Evolutionary conservation across 2,329 filamentous ascomycete genomes (phyloP).

Genomic region (Exserohilum rostratum): DNA sequence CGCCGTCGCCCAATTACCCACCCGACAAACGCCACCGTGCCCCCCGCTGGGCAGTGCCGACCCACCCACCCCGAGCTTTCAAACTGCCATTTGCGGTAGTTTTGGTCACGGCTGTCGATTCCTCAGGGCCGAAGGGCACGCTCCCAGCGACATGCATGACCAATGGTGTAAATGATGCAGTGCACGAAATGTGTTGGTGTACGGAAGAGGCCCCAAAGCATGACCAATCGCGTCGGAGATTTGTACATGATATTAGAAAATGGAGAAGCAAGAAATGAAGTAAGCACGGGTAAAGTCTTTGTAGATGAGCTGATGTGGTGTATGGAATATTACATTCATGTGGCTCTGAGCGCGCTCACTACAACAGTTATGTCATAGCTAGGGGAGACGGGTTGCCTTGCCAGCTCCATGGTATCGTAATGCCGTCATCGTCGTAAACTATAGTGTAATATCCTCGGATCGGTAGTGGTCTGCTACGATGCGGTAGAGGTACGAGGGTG

Average conservation of each 20-base stretch:
- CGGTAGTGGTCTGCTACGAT: constrained; percentile 79
- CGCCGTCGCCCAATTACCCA: background rate
- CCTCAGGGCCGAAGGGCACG: constrained; percentile 18
- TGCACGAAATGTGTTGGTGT: constrained; percentile 4
- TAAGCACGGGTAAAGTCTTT: constrained; percentile 1
- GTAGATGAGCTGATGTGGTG: background rate
- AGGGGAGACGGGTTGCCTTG: background rate
- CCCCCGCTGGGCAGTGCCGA: background rate
- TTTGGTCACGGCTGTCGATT: constrained; percentile 5
- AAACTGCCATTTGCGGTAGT: constrained; percentile 7
- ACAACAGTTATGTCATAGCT: background rate
- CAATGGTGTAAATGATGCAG: constrained; percentile 8
- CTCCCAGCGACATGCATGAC: constrained; percentile 6
- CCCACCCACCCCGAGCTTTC: background rate
- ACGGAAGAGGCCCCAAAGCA: constrained; percentile 2
- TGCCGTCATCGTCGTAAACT: constrained; percentile 7
- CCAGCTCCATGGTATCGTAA: constrained; percentile 4
- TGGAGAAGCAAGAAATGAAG: background rate
- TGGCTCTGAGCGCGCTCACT: background rate
- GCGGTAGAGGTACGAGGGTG: constrained; percentile 73
- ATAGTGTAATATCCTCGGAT: constrained; percentile 69
- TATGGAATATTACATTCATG: background rate
- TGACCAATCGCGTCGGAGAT: constrained; percentile 15
- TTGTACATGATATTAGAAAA: constrained; percentile 16
- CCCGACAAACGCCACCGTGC: background rate